Percentiles rank a stretch among this genome's conserved stretches.
Conservation (phyloP, 1,139 yeast species). For the Candida sojae region DNA sequence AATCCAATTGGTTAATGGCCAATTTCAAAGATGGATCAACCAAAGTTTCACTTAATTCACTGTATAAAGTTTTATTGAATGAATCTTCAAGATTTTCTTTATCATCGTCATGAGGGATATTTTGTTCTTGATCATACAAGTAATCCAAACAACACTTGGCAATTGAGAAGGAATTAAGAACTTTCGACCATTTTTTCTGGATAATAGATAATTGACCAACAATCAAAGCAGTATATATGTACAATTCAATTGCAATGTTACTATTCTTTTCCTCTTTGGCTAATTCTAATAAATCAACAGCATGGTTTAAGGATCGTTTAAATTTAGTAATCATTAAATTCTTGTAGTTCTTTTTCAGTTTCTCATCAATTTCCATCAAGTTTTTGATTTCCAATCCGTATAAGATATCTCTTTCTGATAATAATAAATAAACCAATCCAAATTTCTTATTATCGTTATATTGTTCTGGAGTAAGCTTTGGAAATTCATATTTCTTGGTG, state of each 20-base stretch:
- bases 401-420: conserved; percentile 70
- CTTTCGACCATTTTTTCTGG: conserved; percentile 58
- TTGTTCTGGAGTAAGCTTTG: conserved; percentile 45
- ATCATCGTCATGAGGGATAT: conserved; percentile 8
- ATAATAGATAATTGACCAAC: conserved; percentile 62
- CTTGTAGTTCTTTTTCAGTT: conserved; percentile 43
- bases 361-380: conserved; percentile 52
- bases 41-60: conserved; percentile 58
- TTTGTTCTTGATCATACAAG: conserved; percentile 25
- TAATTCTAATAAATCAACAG: conserved; percentile 45
- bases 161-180: conserved; percentile 54
- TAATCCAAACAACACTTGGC: conserved; percentile 65
- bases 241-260: conserved; percentile 50
- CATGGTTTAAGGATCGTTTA: conserved; percentile 57
- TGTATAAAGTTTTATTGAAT: conserved; percentile 45
- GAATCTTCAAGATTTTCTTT: conserved; percentile 20
- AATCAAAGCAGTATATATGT: conserved; percentile 58
- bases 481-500: conserved; percentile 51
- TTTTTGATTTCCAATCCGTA: conserved; percentile 67
- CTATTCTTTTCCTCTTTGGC: conserved; percentile 33
- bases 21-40: conserved; percentile 71
- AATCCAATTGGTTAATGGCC: conserved; percentile 49
- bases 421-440: conserved; percentile 52
- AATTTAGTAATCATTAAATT: conserved; percentile 65
- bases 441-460: conserved; percentile 46